phyloP scores from a whole-genome alignment of 2,329 filamentous ascomycete species.

The Trichoderma cornu-damae region DNA sequence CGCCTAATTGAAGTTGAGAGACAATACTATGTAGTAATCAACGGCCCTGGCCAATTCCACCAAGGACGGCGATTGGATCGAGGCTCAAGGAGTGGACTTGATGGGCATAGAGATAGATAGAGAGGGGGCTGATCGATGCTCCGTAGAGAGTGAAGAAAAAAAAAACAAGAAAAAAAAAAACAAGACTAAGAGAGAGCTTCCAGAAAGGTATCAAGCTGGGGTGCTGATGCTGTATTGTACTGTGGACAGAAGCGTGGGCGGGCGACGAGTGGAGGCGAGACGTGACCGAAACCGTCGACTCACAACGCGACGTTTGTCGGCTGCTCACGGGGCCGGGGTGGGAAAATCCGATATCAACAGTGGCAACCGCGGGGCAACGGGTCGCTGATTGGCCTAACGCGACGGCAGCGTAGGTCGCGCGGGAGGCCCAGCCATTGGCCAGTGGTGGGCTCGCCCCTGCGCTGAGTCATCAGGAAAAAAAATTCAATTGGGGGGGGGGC shows the following conservation, averaged over 20 bases:
- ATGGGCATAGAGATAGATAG: not conserved
- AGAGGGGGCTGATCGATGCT: conserved; percentile 5
- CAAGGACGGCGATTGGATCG: not conserved
- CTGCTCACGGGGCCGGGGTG: conserved; percentile 19
- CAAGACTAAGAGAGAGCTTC: conserved; percentile 17
- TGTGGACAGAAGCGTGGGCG: conserved; percentile 14
- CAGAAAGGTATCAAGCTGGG: conserved; percentile 11
- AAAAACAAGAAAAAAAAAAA: no score
- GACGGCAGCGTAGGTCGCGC: conserved; percentile 20
- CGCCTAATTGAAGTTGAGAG: not conserved
- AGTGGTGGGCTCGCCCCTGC: conserved; percentile 12
- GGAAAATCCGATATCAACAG: conserved; percentile 41
- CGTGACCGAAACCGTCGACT: conserved; percentile 21
- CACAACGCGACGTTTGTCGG: conserved; percentile 24
- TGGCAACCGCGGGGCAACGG: conserved; percentile 55
- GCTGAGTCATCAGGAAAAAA: not conserved
- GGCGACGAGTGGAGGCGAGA: conserved; percentile 19
- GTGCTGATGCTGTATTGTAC: conserved; percentile 17
- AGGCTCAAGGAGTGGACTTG: conserved; percentile 17
- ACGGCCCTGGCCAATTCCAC: not conserved
- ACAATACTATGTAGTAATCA: conserved; percentile 1
- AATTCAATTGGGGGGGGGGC: no score
- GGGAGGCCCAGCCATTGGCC: conserved; percentile 22
- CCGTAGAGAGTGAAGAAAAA: conserved; percentile 3
- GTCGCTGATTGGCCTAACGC: conserved; percentile 38